Conservation (phyloP, 495 filamentous ascomycete species). For the Hapsidospora chrysogenum region DNA sequence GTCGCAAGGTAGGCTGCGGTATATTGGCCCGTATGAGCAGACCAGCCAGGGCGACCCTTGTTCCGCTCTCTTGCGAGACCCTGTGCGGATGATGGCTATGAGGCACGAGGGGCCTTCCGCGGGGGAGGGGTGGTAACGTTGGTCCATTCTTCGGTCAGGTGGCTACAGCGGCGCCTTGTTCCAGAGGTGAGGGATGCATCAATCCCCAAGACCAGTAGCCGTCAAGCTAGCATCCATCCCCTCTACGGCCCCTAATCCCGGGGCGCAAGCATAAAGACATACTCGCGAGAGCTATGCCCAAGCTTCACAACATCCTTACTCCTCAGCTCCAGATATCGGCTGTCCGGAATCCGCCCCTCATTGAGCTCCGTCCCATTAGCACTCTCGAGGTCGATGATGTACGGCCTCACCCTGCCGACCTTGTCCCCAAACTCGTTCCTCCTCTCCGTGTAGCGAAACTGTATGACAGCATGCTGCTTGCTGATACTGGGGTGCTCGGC, state of each 20-base stretch:
- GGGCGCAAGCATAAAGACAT: constrained; percentile 57
- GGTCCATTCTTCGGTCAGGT: too few species aligned
- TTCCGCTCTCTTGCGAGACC: too few species aligned
- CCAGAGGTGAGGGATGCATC: too few species aligned
- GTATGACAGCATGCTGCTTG: constrained; percentile 88
- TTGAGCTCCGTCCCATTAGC: constrained; percentile 83
- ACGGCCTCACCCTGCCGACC: constrained; percentile 68
- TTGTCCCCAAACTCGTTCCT: constrained; percentile 74
- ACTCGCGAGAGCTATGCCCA: constrained; percentile 74
- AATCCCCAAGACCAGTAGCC: too few species aligned
- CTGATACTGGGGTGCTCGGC: constrained; percentile 84
- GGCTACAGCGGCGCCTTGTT: too few species aligned
- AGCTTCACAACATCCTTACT: constrained; percentile 83
- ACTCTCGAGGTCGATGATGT: constrained; percentile 85
- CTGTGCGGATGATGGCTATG: too few species aligned
- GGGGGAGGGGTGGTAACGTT: too few species aligned
- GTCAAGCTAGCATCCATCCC: too few species aligned
- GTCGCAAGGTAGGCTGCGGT: too few species aligned
- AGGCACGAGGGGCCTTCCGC: too few species aligned
- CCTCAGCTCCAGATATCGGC: constrained; percentile 70
- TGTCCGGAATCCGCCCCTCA: constrained; percentile 49
- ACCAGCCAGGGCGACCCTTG: too few species aligned
- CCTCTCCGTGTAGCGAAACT: constrained; percentile 75
- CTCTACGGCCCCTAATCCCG: neutral
- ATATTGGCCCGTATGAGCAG: too few species aligned